Evolutionary conservation across 805 yeast species (phyloP), one percentile per base, ranked within the genome.

Genomic region (Priceomyces melissophilus): DNA sequence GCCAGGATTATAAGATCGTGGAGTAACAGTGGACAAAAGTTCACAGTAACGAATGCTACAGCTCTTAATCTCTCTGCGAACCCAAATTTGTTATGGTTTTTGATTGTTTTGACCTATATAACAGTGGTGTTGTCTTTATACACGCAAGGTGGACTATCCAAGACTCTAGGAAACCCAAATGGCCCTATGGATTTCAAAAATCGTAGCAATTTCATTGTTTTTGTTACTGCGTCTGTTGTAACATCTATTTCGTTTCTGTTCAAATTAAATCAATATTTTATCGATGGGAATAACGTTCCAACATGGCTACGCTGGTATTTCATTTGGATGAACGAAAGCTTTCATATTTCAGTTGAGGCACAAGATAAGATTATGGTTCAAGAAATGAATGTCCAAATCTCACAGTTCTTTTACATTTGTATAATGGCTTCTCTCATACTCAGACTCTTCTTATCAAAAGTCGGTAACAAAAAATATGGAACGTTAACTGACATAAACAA

Each of bases 11-110:
- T 89, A 15, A 73, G 93, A 41, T 83, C 87, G 1, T 93, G 96
- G 96, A 86, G 84, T 54, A 84, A 83, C 49, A 80, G 91, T 38
- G 98, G 98, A 1, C 97, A 90, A 54, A 93, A 93, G 49, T 82
- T 75, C 32, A 71, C 76, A 11, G 72, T 63, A 5, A 44, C 51
- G 6, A 37, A 31, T 13, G 61, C 68, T 3, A 40, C 84, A 3
- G 67, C 78, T 0, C 56, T 71, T 1, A 65, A 64, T 31, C 54
- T 89, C 2, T 47, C 58, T 7, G 46, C 50, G 0, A 45, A 64
- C 44, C 39, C 63, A 1, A 37, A 44, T 1, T 14, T 71, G 9
- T 62, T 75, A 29, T 81, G 89, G 89, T 29, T 45, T 2, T 50
- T 81, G 8, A 69, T 73, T 13, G 37, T 67, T 0, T 4, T 68